Evolutionary conservation across 768 basidiomycete species (phyloP), one percentile per base, ranked within the genome.

Genomic region (Lactifluus hygrophoroides): DNA sequence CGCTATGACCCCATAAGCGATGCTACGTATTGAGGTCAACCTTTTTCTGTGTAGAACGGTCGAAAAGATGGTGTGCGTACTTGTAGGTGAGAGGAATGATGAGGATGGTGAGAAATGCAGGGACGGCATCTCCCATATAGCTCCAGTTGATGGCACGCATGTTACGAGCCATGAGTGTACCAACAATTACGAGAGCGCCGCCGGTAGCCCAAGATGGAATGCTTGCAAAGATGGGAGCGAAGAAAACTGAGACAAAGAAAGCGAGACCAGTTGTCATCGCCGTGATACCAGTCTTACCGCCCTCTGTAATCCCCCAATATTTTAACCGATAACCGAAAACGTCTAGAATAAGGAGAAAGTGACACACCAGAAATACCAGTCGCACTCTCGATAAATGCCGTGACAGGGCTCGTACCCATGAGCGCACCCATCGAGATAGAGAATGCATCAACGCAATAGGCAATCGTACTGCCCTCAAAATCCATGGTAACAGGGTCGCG

Each of bases 171-270:
- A 93, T 93, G 65, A 91, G 75, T 16, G 85, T 86, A n/a, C 90
- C 90, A 11, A 90, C 90, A 54, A 94, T 85, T 43, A 89, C 81
- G 35, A 94, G 75, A 0, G 90, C 89, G 56, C 90, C 86, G 14
- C 90, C 90, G 1, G 90, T 94, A 4, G 90, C 90, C 88, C 89
- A 93, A 0, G 84, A 65, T 0, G 90, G 90, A 51, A 94, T 90
- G 11, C 86, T 89, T 10, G 89, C 88, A 63, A 94, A 91, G 65
- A 94, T 85, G 6, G 90, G 90, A 17, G 90, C 81, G 66, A 94
- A 94, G 77, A 94, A 94, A 54, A 94, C 76, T 3, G 82, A 88
- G 46, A 94, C 71, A 68, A 92, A 86, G 79, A 94, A 93, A 64
- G 82, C 80, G 44, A 90, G 66, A 7, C 86, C 86, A 3, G 81